Evolutionary conservation across 1,284 basidiomycete genomes (phyloP).

Genomic region (Volvariella surrecta): DNA sequence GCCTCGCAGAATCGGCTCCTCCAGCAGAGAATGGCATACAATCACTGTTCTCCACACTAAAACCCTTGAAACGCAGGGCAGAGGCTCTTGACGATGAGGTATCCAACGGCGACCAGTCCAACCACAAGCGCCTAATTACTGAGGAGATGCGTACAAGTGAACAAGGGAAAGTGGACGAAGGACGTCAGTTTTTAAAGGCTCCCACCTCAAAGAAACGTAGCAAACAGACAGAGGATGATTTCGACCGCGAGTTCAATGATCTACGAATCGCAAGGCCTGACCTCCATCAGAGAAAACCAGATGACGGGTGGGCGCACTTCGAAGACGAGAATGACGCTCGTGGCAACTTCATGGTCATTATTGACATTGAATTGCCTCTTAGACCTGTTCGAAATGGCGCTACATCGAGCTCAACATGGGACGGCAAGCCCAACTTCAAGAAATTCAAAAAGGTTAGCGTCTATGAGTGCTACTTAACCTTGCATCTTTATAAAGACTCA

Average conservation of each 20-base stretch:
- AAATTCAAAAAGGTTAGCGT: constrained; percentile 72
- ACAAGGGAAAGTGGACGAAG: no score
- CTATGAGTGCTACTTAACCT: no score
- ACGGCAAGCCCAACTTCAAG: constrained; percentile 70
- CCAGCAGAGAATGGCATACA: no score
- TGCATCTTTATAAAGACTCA: no score
- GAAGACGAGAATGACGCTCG: constrained; percentile 55
- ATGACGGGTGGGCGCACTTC: constrained; percentile 67
- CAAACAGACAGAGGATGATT: constrained; percentile 61
- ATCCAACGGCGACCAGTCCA: no score
- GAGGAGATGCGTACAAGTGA: no score
- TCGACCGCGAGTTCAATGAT: constrained; percentile 82
- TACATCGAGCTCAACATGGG: constrained; percentile 32
- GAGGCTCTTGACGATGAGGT: no score
- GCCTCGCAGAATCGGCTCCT: no score
- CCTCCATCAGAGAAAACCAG: constrained; percentile 28
- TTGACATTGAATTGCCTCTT: constrained; percentile 34
- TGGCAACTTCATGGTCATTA: constrained; percentile 83
- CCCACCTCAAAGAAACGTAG: constrained; percentile 67
- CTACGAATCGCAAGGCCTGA: constrained; percentile 70
- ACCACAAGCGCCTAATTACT: no score
- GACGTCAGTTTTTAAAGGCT: constrained; percentile 49
- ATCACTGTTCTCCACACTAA: no score
- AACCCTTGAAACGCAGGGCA: no score
- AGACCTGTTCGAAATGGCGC: constrained; percentile 8